Evolutionary conservation across 2,329 filamentous ascomycete genomes (phyloP).

Genomic region (Shiraia bambusicola): DNA sequence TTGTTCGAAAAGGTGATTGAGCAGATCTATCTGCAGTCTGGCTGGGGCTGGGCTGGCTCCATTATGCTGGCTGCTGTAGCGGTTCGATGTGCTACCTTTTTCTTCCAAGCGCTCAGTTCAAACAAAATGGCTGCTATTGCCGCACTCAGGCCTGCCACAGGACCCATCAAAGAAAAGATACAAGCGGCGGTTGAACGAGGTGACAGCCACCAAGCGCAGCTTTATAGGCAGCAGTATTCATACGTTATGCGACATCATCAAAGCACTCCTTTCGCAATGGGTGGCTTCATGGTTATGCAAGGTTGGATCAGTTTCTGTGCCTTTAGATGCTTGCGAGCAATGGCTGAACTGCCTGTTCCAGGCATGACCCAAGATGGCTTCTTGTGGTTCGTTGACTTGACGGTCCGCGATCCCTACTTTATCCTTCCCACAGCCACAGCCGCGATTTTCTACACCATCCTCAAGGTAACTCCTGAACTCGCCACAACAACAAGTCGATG

Average conservation of each 20-base stretch:
- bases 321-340: conserved; percentile 74
- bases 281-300: conserved; percentile 61
- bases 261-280: conserved; percentile 40
- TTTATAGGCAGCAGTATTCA: conserved; percentile 51
- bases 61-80: conserved; percentile 66
- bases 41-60: conserved; percentile 79
- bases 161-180: conserved; percentile 60
- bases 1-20: conserved; percentile 76
- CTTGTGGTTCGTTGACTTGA: conserved; percentile 79
- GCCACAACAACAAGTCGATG: conserved; percentile 14
- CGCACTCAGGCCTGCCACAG: conserved; percentile 58
- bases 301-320: conserved; percentile 76
- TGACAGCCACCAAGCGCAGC: conserved; percentile 46
- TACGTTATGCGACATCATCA: conserved; percentile 51
- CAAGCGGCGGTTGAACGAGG: conserved; percentile 45
- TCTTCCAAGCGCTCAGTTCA: conserved; percentile 61
- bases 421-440: conserved; percentile 68
- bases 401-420: conserved; percentile 73
- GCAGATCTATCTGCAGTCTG: conserved; percentile 73
- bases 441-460: conserved; percentile 56
- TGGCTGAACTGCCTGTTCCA: conserved; percentile 78
- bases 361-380: conserved; percentile 69
- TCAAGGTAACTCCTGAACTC: conserved; percentile 54
- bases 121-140: conserved; percentile 65
- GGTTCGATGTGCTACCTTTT: conserved; percentile 65